Evolutionary conservation across 257 asterid genomes (phyloP).

Genomic region (Lycium ferocissimum): DNA sequence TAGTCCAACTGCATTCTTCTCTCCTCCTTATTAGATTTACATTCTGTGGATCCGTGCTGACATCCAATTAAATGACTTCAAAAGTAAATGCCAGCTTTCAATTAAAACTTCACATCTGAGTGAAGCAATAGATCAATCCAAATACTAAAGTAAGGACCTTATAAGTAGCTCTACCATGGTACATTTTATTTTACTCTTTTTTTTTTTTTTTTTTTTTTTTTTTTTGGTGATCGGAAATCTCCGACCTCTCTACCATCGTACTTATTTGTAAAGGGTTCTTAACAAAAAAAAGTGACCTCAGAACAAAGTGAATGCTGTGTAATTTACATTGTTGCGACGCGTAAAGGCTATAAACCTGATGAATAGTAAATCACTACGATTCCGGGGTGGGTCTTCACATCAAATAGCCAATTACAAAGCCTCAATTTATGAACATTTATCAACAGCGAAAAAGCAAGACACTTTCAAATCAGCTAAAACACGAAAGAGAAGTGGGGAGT

Average conservation of each 20-base stretch:
- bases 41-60: not conserved
- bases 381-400: not conserved
- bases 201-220: too few relatives aligned
- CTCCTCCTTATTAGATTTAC: not conserved
- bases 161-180: not conserved
- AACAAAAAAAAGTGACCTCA: too few relatives aligned
- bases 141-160: not conserved
- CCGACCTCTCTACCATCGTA: not conserved
- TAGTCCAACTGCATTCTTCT: not conserved
- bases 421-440: not conserved
- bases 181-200: too few relatives aligned
- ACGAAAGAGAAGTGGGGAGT: not conserved
- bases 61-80: not conserved
- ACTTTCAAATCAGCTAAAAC: not conserved
- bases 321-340: not conserved
- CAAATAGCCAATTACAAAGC: conserved; percentile 3
- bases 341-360: conserved; percentile 4
- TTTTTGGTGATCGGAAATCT: too few relatives aligned
- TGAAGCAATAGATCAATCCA: not conserved
- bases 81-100: not conserved
- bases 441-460: conserved; percentile 3
- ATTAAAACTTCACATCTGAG: conserved; percentile 18
- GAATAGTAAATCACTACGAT: not conserved
- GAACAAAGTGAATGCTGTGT: not conserved
- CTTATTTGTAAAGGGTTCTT: conserved; percentile 17